Evolutionary conservation across 331 rosid species (phyloP), one percentile per base, ranked within the genome.

Genomic region (Malus hybrid): DNA sequence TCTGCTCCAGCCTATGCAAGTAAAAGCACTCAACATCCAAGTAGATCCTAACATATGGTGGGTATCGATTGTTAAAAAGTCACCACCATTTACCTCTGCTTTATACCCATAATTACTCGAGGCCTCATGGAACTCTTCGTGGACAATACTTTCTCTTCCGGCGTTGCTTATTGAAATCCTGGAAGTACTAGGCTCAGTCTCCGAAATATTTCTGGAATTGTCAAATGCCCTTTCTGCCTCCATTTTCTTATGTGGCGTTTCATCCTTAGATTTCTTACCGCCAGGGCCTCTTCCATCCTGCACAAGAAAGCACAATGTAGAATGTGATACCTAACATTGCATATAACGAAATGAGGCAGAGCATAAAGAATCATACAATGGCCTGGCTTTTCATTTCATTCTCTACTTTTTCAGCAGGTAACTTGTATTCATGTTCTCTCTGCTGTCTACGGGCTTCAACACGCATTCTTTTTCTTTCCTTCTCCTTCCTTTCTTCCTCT

Each of bases 401-500:
- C 70, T 85, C 84, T 70, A 86, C 88, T 81, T 88, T 92, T 78
- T 87, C 88, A 18, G 87, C 82, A 24, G 57, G 82, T 70, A 73
- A 78, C 82, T 88, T 89, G 71, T 82, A 78, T 66, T 74, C 89
- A 22, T 75, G 84, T 77, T 87, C 98, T 75, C 79, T 85, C 76
- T 78, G 88, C 72, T 82, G 89, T 80, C 82, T 85, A 81, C 86
- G 83, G 32, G 76, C 78, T 58, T 95, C 96, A 64, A 88, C 70
- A 62, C 91, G 93, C 81, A 83, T 85, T 67, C 88, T 87, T 79
- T 95, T 95, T 77, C 86, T 88, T 74, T 89, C 96, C 85, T 83
- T 92, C 78, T 90, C 97, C 80, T 82, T 90, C 66, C 83, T 89
- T 56, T 89, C 97, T 61, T 87, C 97, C 61, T 85, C 97, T 82